Percentiles rank a stretch among this genome's conserved stretches.
These are phyloP conservation scores for Lipomyces orientalis DNA, from an alignment of 805 yeast species.

Conservation along the genomic window DNA sequence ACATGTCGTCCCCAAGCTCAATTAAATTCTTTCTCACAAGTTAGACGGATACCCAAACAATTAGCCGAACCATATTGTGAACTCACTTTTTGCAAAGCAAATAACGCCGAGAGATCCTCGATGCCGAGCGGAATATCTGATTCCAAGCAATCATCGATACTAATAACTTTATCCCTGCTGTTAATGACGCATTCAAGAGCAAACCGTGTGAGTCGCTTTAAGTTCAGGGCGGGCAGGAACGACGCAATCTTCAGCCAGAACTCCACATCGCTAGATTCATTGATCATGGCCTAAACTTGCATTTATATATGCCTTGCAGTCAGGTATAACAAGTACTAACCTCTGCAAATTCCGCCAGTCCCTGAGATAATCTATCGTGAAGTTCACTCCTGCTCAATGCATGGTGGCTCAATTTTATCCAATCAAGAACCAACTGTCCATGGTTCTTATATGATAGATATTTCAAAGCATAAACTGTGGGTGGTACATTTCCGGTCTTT, in stretches of 20 bases:
- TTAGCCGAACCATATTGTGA: neutral
- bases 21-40: slow-evolving; percentile 3
- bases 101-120: slow-evolving; percentile 30
- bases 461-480: slow-evolving; percentile 73
- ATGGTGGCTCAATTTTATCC: slow-evolving; percentile 42
- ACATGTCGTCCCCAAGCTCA: slow-evolving; percentile 20
- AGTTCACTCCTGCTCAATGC: slow-evolving; percentile 45
- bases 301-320: slow-evolving; percentile 37
- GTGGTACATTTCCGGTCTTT: slow-evolving; percentile 51
- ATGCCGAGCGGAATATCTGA: slow-evolving; percentile 21
- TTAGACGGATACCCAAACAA: neutral
- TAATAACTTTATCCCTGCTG: neutral
- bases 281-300: slow-evolving; percentile 58
- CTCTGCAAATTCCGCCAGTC: slow-evolving; percentile 66
- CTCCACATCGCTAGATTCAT: slow-evolving; percentile 55
- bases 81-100: slow-evolving; percentile 17
- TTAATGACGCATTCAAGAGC: slow-evolving; percentile 32
- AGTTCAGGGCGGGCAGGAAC: slow-evolving; percentile 30
- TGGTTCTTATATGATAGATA: slow-evolving; percentile 82
- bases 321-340: slow-evolving; percentile 50
- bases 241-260: slow-evolving; percentile 36
- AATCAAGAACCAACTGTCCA: slow-evolving; percentile 68
- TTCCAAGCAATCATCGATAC: slow-evolving; percentile 12
- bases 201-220: slow-evolving; percentile 24
- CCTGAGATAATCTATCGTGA: slow-evolving; percentile 52